Evolutionary conservation across 1,284 basidiomycete genomes (phyloP).

Genomic region (Baeospora myosura): DNA sequence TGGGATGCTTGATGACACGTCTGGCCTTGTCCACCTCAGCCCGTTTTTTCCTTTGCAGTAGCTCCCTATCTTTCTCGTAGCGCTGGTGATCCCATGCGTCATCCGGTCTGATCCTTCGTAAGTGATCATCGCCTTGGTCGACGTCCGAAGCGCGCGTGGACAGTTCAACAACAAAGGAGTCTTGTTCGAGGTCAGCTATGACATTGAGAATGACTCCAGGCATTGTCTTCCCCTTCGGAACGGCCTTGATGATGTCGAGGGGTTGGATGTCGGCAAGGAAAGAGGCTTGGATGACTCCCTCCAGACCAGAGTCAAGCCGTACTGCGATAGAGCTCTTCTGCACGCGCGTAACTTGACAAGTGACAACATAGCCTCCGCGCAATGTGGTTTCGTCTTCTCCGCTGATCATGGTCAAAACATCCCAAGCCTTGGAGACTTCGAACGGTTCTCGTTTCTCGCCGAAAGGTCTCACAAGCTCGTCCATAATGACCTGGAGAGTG

Average conservation of each 20-base stretch:
- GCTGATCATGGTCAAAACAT: conserved; percentile 91
- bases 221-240: conserved; percentile 74
- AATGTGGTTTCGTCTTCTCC: conserved; percentile 86
- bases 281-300: conserved; percentile 69
- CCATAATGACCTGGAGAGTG: conserved; percentile 81
- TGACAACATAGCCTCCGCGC: conserved; percentile 75
- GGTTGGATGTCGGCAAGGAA: conserved; percentile 53
- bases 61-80: conserved; percentile 64
- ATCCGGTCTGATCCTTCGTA: conserved; percentile 58
- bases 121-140: conserved; percentile 54
- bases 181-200: conserved; percentile 54
- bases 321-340: conserved; percentile 50
- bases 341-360: conserved; percentile 66
- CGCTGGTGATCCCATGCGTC: conserved; percentile 63
- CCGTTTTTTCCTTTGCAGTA: conserved; percentile 78
- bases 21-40: conserved; percentile 72
- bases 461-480: conserved; percentile 85
- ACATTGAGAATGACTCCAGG: conserved; percentile 76
- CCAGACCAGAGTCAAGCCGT: conserved; percentile 88
- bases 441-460: conserved; percentile 73
- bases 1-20: conserved; percentile 94
- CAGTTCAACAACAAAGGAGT: conserved; percentile 69
- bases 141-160: conserved; percentile 74
- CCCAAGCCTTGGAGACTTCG: conserved; percentile 63
- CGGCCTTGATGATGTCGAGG: conserved; percentile 36